Evolutionary conservation across 129 eudicot genomes (phyloP), one percentile per base, ranked within the genome.

Genomic region (Deinandra increscens): DNA sequence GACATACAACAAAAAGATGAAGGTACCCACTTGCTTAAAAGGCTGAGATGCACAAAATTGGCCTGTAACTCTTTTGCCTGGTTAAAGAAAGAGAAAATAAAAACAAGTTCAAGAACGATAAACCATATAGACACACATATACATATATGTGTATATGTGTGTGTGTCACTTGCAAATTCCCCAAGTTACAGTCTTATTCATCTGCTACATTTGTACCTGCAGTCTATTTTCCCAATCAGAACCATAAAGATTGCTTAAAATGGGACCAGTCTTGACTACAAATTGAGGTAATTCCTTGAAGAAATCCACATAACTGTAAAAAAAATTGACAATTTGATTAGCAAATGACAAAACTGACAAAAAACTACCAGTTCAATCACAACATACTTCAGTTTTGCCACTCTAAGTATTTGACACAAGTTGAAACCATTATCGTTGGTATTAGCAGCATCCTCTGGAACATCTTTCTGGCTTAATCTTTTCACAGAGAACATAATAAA

Each of bases 21-120:
- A 60, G 66, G 68, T 26, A 84, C 98, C 29, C 70, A 93, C 98
- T 89, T 86, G 95, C 97, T 93, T 78, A 93, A 62, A 72, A 83
- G 72, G 26, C 87, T 84, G 84, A 93, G 84, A 69, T 93, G 97
- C 69, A 89, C 90, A 78, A 86, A 89, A 79, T 89, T 93, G 71
- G 90, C 80, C 29, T 93, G 98, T 77, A 88, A 79, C 80, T 93
- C 98, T 78, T 86, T 93, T 44, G 88, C 97, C 95, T 91, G 89
- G 51, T 60, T 37, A 42, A 64, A 54, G 7, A 72, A n/a, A 64
- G 72, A 11, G 5, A 50, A 49, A 17, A 38, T 45, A 60, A 65
- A 38, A 61, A 36, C 78, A 58, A 58, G 64, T 48, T 10, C 69
- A 65, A 43, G 44, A 18, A 60, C 9, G 56, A 66, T 22, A 59